These are phyloP conservation scores for Kwoniella dejecticola DNA, from an alignment of 768 basidiomycete genomes.

Conservation along the genomic window DNA sequence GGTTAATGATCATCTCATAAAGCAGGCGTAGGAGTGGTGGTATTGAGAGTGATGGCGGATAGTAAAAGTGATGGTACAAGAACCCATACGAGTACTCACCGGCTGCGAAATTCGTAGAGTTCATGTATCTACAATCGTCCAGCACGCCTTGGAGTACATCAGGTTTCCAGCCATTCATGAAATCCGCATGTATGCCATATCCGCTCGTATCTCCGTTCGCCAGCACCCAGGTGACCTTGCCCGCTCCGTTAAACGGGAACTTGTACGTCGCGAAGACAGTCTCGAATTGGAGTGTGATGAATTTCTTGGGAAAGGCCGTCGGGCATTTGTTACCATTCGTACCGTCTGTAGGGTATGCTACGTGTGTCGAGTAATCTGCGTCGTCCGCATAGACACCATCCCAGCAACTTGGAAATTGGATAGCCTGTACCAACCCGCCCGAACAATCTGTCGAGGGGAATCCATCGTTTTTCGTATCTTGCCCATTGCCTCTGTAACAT, in stretches of 20 bases:
- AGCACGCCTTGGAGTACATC: conserved; percentile 23
- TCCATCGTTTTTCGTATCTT: conserved; percentile 17
- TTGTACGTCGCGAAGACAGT: conserved; percentile 21
- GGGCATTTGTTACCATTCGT: conserved; percentile 31
- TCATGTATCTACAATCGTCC: conserved; percentile 37
- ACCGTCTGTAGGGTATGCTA: conserved; percentile 29
- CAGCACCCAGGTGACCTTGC: conserved; percentile 24
- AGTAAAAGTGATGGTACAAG: too few species aligned
- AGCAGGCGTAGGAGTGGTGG: too few species aligned
- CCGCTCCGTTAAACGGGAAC: conserved; percentile 27
- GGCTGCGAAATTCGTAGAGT: conserved; percentile 13
- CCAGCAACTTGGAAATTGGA: conserved; percentile 35
- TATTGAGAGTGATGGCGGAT: too few species aligned
- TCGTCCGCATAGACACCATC: conserved; percentile 32
- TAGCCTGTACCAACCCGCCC: conserved; percentile 17
- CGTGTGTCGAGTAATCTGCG: conserved; percentile 26
- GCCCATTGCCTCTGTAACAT: conserved; percentile 22
- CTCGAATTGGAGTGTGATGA: conserved; percentile 33
- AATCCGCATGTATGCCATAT: conserved; percentile 33
- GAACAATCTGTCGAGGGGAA: conserved; percentile 25
- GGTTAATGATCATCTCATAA: background rate
- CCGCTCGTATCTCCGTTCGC: conserved; percentile 30
- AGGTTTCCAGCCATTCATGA: conserved; percentile 33
- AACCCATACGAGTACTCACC: conserved; percentile 3
- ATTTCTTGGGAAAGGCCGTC: conserved; percentile 30